These are phyloP conservation scores for Primulina tabacum DNA, from an alignment of 257 asterid species.

Conservation along the genomic window DNA sequence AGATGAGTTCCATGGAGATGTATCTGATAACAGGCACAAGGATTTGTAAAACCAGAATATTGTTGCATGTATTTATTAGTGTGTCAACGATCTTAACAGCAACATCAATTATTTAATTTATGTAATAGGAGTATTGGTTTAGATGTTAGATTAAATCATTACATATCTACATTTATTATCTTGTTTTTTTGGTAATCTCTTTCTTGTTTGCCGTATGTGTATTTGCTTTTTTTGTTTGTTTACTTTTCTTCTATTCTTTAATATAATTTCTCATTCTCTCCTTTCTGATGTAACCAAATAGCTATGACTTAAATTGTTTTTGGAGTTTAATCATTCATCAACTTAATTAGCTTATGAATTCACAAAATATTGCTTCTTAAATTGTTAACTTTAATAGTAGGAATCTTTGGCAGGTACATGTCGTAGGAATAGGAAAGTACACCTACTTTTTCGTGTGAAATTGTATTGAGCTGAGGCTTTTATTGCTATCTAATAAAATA, in stretches of 20 bases:
- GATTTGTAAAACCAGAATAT: constrained; percentile 6
- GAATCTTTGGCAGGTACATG: background rate
- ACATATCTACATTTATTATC: background rate
- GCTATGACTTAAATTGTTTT: background rate
- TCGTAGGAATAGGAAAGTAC: constrained; percentile 7
- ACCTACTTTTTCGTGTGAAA: background rate
- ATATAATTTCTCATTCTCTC: background rate
- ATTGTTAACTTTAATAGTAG: background rate
- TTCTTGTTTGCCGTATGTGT: background rate
- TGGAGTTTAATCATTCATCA: background rate
- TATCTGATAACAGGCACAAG: background rate
- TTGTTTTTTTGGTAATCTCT: background rate
- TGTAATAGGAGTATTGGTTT: no score
- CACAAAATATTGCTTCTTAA: background rate
- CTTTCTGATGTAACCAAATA: background rate
- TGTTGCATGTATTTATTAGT: background rate
- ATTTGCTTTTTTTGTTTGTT: background rate
- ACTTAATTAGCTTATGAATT: background rate
- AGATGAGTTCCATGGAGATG: background rate
- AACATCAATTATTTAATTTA: no score
- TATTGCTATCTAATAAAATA: constrained; percentile 1
- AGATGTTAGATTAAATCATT: background rate
- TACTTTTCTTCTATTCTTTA: background rate
- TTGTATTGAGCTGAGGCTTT: background rate
- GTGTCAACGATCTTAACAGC: no score